A percentile compares a stretch with the other conserved stretches of the same genome.
These are phyloP conservation scores for Curvularia eragrostidis DNA, from an alignment of 2,329 filamentous ascomycete genomes.

Conservation along the genomic window DNA sequence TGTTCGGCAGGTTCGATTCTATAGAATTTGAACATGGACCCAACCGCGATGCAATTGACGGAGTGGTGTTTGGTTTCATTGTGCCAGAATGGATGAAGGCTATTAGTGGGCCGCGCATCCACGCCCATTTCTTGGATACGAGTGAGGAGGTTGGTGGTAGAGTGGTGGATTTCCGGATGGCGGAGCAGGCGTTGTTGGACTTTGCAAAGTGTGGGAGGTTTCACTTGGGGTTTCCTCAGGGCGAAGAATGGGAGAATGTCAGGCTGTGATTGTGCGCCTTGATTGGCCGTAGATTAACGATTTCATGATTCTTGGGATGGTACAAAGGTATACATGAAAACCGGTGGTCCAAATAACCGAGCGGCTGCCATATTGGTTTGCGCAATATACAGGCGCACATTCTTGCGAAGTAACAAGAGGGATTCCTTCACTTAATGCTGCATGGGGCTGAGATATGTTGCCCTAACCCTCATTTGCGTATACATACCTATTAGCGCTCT, in stretches of 20 bases:
- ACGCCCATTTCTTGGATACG: conserved; percentile 45
- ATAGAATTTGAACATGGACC: conserved; percentile 35
- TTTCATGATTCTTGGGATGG: neutral
- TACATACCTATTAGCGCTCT: no score
- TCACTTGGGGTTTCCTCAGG: conserved; percentile 53
- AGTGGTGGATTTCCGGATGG: conserved; percentile 49
- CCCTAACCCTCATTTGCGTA: no score
- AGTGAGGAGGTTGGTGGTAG: conserved; percentile 45
- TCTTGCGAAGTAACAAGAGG: no score
- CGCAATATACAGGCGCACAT: no score
- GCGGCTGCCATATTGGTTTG: no score
- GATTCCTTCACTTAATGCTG: no score
- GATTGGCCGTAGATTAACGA: neutral
- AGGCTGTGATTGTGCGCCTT: conserved; percentile 5
- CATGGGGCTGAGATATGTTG: no score
- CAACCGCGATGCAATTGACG: conserved; percentile 41
- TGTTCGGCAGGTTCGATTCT: conserved; percentile 47
- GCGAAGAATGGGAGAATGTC: conserved; percentile 50
- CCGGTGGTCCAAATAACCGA: no score
- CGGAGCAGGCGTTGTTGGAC: conserved; percentile 42
- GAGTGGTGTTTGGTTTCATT: conserved; percentile 51
- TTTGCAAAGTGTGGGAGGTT: conserved; percentile 53
- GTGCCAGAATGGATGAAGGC: conserved; percentile 52
- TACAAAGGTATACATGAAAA: neutral
- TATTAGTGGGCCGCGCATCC: conserved; percentile 50